Percentiles rank a stretch among this genome's conserved stretches.
Conservation (phyloP, 2,329 filamentous ascomycete genomes). For the Epichloe bromicola region DNA sequence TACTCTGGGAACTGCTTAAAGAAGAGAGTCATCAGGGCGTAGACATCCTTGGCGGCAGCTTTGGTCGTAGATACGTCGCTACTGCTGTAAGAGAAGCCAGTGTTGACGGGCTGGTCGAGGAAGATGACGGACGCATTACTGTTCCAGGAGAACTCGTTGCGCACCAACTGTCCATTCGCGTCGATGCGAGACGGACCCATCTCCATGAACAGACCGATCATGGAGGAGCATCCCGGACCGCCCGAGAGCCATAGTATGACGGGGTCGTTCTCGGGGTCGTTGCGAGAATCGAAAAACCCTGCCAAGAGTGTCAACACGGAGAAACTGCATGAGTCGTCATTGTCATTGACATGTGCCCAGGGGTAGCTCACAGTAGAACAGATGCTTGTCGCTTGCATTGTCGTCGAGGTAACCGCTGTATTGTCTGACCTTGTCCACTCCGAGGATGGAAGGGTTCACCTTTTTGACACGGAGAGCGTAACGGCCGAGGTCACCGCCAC, state of each 20-base stretch:
- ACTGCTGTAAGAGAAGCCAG: constrained; percentile 94
- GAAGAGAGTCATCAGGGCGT: constrained; percentile 92
- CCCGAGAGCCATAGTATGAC: constrained; percentile 93
- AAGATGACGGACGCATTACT: constrained; percentile 97
- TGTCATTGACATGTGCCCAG: constrained; percentile 6
- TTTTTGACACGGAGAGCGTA: constrained; percentile 87
- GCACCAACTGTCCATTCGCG: constrained; percentile 67
- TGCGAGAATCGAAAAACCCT: constrained; percentile 99
- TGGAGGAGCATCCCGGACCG: constrained; percentile 89
- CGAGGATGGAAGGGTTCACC: constrained; percentile 57
- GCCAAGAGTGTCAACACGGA: no score
- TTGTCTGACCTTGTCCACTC: constrained; percentile 89
- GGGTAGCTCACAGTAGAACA: constrained; percentile 77
- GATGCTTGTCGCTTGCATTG: constrained; percentile 90
- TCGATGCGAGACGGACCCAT: constrained; percentile 84
- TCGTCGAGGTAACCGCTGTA: constrained; percentile 97
- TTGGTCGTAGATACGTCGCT: constrained; percentile 83
- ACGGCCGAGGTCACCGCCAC: constrained; percentile 71
- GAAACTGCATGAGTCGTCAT: no score
- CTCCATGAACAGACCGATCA: constrained; percentile 96
- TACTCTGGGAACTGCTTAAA: constrained; percentile 99
- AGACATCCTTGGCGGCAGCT: constrained; percentile 94
- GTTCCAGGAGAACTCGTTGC: constrained; percentile 92
- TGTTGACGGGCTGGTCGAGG: constrained; percentile 97
- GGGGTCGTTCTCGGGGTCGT: constrained; percentile 92